phyloP scores from a whole-genome alignment of 352 stramenopile species.

The Globisporangium recalcitrans region DNA sequence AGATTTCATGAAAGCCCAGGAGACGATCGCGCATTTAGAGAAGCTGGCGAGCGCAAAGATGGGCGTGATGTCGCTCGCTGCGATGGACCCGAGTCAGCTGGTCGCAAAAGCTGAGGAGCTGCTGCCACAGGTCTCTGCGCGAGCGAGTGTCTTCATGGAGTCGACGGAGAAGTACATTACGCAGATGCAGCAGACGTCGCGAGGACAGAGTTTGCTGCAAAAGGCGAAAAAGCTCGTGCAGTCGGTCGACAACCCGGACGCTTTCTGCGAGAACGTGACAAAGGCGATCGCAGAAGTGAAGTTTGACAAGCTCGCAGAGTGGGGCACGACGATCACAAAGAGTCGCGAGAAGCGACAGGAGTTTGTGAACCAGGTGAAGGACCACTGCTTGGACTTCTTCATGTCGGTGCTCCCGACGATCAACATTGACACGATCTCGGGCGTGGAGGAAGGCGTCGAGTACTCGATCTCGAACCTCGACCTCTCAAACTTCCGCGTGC shows the following conservation, averaged over 20 bases:
- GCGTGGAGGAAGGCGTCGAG: slow-evolving; percentile 66
- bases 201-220: slow-evolving; percentile 58
- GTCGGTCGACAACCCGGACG: slow-evolving; percentile 68
- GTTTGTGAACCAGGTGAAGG: slow-evolving; percentile 76
- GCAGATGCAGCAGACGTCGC: slow-evolving; percentile 63
- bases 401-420: slow-evolving; percentile 81
- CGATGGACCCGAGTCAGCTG: slow-evolving; percentile 49
- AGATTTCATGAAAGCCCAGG: slow-evolving; percentile 52
- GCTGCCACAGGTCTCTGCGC: slow-evolving; percentile 49
- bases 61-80: slow-evolving; percentile 49
- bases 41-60: slow-evolving; percentile 54
- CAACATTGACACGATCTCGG: slow-evolving; percentile 76
- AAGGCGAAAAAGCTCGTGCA: slow-evolving; percentile 68
- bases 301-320: slow-evolving; percentile 61
- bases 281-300: slow-evolving; percentile 65
- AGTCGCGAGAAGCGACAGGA: slow-evolving; percentile 67
- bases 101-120: slow-evolving; percentile 61
- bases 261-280: slow-evolving; percentile 68
- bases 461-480: slow-evolving; percentile 80
- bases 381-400: slow-evolving; percentile 84
- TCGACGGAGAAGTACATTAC: slow-evolving; percentile 67
- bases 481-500: slow-evolving; percentile 77
- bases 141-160: slow-evolving; percentile 44
- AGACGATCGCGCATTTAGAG: slow-evolving; percentile 50
- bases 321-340: slow-evolving; percentile 53